Percentiles rank a stretch among this genome's conserved stretches.
Conservation (phyloP, 2,329 filamentous ascomycete genomes). For the Orbilia javanica region DNA sequence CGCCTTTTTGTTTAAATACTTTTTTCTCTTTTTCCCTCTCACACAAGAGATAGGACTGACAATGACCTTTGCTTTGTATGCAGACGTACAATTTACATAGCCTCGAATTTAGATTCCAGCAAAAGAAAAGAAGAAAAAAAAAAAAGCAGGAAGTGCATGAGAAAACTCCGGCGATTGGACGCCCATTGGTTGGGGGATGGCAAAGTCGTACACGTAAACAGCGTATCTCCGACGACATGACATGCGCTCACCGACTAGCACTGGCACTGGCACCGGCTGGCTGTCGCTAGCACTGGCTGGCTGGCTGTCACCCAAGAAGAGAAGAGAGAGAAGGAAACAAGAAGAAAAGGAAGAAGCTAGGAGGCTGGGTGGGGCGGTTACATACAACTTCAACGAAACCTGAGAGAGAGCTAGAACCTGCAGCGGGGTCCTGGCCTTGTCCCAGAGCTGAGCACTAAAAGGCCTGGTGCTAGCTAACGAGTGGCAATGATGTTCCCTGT, state of each 20-base stretch:
- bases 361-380: conserved; percentile 38
- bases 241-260: too few relatives aligned
- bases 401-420: not conserved
- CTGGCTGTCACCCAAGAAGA: too few relatives aligned
- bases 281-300: too few relatives aligned
- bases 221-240: conserved; percentile 13
- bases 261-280: too few relatives aligned
- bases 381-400: not conserved
- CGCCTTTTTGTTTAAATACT: not conserved
- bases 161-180: not conserved
- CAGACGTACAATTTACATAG: not conserved
- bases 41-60: not conserved
- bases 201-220: conserved; percentile 36
- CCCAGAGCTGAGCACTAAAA: too few relatives aligned
- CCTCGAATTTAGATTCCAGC: not conserved
- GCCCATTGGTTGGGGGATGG: conserved; percentile 7
- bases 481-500: conserved; percentile 7
- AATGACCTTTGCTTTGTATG: too few relatives aligned
- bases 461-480: too few relatives aligned
- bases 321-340: not conserved
- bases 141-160: conserved; percentile 9
- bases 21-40: not conserved
- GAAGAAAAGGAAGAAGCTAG: not conserved
- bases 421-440: not conserved
- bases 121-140: not conserved